Base-by-base conservation (phyloP, 371 early-diverging fungal species). In the Rhizomucor miehei region DNA sequence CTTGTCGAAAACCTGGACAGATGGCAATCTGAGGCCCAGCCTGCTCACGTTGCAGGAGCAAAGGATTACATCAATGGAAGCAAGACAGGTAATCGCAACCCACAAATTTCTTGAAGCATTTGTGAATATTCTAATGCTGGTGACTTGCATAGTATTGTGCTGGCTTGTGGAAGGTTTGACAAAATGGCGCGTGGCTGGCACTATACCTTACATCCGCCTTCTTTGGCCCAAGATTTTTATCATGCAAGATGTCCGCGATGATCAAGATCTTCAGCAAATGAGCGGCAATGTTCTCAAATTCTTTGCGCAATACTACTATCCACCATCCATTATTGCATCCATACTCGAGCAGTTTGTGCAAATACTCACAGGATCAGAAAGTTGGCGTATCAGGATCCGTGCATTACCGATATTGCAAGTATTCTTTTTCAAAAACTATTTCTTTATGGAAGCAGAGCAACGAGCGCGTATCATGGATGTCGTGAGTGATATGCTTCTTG, bases 361-460 rank as follows among this genome's bases (percentile, higher is more conserved):
- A 2, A 71, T 81, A 16, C 54, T 87, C n/a, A 71, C 74, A 3
- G 70, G 72, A 12, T 78, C 85, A 1, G 56, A 65, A 1, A 84
- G 82, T 44, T 93, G 93, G 93, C 91, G 89, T 65, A 67, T 86
- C 13, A 81, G 86, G 47, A 73, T 78, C 43, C 80, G 85, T 39
- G 79, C 86, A 4, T 59, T 93, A n/a, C 91, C 91, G 8, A 62
- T 89, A 0, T 48, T 93, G 20, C 93, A 93, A 58, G 73, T 92
- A 6, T 84, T 91, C 45, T 90, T 82, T 62, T 93, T 90, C 64
- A 81, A 83, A 21, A 84, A 92, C 56, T 48, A 91, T 46, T 86
- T 82, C 59, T 65, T 73, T 17, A 62, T 92, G 71, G 62, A 71
- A 11, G 56, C 67, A n/a, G 65, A 71, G 6, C 66, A 79, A 48